Evolutionary conservation across 225 moss, liverwort and hornwort genomes (phyloP), one percentile per base, ranked within the genome.

Genomic region (Anthoceros angustus): DNA sequence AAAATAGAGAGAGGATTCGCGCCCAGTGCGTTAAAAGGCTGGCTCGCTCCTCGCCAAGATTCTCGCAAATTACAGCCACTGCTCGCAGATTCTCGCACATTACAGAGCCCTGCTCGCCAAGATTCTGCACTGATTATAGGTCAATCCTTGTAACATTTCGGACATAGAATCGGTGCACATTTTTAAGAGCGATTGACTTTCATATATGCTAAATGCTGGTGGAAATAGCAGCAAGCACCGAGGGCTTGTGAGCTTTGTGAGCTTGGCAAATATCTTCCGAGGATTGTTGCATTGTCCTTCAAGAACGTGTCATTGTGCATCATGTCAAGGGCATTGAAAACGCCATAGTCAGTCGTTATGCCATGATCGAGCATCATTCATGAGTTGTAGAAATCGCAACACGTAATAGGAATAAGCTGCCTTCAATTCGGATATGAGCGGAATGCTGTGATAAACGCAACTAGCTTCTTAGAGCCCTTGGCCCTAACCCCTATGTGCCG

Each of bases 321-420:
- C n/a, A n/a, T n/a, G n/a, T n/a, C n/a, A n/a, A n/a, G n/a, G n/a
- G n/a, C n/a, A 70, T 90, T 90, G 71, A 94, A 94, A 9, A 94
- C 93, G 61, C 90, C 90, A 23, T 94, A n/a, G n/a, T n/a, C n/a
- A 85, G 80, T 66, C 80, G 82, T 72, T 86, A 90, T 4, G 93
- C 93, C 86, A 90, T 79, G 43, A 94, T 78, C 65, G 87, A 26
- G 84, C 80, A 62, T 94, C 90, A 64, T 70, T 90, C 90, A 90
- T 94, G 25, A 94, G 90, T 64, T 78, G 82, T 61, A 83, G 77
- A 42, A 94, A 86, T 94, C 20, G 93, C 84, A 73, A 94, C 90
- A 72, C 90, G 83, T 94, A 90, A 63, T 90, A 94, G 12, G 93
- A 94, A 70, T 94, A 94, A 0, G 93, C 93, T 5, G 93, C 93